Evolutionary conservation across 176 grass and related monocot species (phyloP), one percentile per base, ranked within the genome.

Genomic region (Puccinellia tenuiflora): DNA sequence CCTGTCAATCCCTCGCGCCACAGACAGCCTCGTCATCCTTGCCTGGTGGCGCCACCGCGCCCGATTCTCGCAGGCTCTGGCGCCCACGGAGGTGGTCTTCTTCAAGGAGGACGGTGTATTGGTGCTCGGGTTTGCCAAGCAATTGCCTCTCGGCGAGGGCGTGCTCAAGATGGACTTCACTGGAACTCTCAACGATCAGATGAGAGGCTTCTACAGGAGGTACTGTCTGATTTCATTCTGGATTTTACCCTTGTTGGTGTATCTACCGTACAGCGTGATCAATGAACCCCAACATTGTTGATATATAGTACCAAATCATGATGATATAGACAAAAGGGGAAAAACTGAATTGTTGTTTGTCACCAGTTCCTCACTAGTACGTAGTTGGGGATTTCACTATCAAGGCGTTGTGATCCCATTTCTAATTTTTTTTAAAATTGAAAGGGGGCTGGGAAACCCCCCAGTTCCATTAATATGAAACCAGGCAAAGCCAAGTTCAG

Each of bases 141-240:
- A 68, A 2, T 85, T 98, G 43, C 87, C 86, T 0, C n/a, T 88
- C 6, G 92, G 92, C 1, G 74, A 90, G 63, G 88, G 82, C 20
- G 5, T 91, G 74, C 82, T 98, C 55, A 64, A 33, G 31, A 98
- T 98, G 57, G 67, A 73, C 18, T 98, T 93, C 52, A 80, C 48
- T 3, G 96, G 92, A 26, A 83, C 79, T 18, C 85, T 98, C 50
- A 93, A 91, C 31, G 88, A 98, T 26, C 69, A 90, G 76, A 84
- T 98, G 88, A 93, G 79, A 61, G 96, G 96, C 2, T 95, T 95
- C 79, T 98, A 95, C 73, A 56, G 89, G 64, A 94, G 95, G 95
- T 94, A 64, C 43, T 45, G n/a, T 8, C 4, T 11, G 18, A 15
- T 2, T 78, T 71, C 30, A 30, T 51, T 70, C 40, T 68, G 13